Percentiles rank a stretch among this genome's conserved stretches.
Conservation (phyloP, 2,329 filamentous ascomycete species). For the Chaetomiaceae sp. region DNA sequence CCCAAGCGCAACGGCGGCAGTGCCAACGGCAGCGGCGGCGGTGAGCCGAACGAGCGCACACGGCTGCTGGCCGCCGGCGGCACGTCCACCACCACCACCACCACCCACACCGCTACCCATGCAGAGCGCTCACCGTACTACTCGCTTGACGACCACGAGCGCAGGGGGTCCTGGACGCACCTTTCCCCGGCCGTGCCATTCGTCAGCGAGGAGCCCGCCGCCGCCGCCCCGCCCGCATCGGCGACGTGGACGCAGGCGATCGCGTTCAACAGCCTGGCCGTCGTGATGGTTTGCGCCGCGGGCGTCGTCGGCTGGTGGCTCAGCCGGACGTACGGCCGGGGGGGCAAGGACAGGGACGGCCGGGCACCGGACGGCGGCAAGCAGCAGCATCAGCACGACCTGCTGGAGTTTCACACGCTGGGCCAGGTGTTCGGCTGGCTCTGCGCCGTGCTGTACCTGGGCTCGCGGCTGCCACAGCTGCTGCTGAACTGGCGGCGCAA, state of each 20-base stretch:
- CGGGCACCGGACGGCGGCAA: conserved; percentile 13
- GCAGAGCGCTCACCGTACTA: conserved; percentile 37
- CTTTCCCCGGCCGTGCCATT: conserved; percentile 81
- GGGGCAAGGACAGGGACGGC: conserved; percentile 38
- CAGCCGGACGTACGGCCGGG: conserved; percentile 44
- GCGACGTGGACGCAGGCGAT: conserved; percentile 51
- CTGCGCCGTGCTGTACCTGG: conserved; percentile 83
- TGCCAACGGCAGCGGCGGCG: conserved; percentile 25
- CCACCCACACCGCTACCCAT: neutral
- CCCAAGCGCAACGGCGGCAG: conserved; percentile 8
- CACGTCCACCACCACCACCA: neutral
- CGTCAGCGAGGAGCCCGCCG: conserved; percentile 41
- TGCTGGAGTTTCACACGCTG: conserved; percentile 62
- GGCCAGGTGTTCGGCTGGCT: conserved; percentile 93
- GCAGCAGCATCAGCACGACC: conserved; percentile 32
- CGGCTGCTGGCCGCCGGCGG: conserved; percentile 34
- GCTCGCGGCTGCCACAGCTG: conserved; percentile 82
- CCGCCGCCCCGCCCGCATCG: conserved; percentile 35
- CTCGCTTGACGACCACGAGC: conserved; percentile 31
- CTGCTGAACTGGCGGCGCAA: conserved; percentile 89
- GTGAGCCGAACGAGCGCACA: conserved; percentile 47
- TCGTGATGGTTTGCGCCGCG: conserved; percentile 76
- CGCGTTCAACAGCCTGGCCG: conserved; percentile 67
- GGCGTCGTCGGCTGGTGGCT: conserved; percentile 85
- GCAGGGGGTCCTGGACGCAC: conserved; percentile 55